A percentile compares a stretch with the other conserved stretches of the same genome.
These are phyloP conservation scores for Tulasnella sp. DNA, from an alignment of 768 basidiomycete species.

Conservation along the genomic window DNA sequence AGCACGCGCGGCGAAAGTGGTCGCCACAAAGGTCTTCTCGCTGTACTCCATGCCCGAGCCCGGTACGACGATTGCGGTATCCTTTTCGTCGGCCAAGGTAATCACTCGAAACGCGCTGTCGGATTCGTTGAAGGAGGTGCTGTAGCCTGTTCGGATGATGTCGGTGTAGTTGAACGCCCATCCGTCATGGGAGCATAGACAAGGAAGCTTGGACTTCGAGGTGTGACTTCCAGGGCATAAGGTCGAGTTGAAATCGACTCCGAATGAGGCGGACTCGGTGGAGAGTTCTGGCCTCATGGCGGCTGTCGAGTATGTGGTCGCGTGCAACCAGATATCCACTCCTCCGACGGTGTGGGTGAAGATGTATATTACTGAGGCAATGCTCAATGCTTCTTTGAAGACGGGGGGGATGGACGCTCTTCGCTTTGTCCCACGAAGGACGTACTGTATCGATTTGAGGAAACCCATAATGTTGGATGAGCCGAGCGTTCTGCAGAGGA, in stretches of 20 bases:
- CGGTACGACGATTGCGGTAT: background rate
- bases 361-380: background rate
- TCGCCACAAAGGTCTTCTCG: background rate
- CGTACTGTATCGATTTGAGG: background rate
- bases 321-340: background rate
- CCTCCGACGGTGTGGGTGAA: background rate
- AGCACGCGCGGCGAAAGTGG: background rate
- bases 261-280: background rate
- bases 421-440: background rate
- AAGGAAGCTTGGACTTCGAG: background rate
- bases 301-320: background rate
- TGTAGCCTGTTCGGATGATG: background rate
- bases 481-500: background rate
- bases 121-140: background rate
- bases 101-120: background rate
- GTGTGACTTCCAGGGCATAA: background rate
- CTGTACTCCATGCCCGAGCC: background rate
- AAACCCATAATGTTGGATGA: background rate
- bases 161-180: background rate
- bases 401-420: background rate
- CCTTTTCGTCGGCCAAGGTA: background rate
- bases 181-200: background rate
- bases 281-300: background rate
- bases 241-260: background rate
- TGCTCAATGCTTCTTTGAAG: background rate